phyloP scores from a whole-genome alignment of 805 yeast genomes.

The Myxozyma mucilagina region DNA sequence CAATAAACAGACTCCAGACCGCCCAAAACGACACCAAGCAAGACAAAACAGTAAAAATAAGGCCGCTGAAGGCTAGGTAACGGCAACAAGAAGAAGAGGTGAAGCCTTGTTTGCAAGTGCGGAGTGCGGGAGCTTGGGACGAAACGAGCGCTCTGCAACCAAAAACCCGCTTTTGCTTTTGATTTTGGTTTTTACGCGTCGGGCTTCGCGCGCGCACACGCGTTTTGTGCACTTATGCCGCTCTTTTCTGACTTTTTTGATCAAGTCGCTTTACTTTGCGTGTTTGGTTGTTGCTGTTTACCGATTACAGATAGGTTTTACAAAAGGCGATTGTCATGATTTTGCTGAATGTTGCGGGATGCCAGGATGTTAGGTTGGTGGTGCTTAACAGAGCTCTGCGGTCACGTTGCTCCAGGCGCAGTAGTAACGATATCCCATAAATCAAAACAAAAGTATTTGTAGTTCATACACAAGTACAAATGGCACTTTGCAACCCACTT shows the following conservation, averaged over 20 bases:
- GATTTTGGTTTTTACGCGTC: conserved; percentile 5
- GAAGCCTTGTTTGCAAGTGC: neutral
- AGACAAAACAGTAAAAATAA: neutral
- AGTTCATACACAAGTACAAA: too few species aligned
- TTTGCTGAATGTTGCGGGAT: too few species aligned
- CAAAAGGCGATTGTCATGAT: too few species aligned
- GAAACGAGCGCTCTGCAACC: conserved; percentile 3
- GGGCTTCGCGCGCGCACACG: conserved; percentile 1
- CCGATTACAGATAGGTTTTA: neutral
- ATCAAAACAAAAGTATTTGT: too few species aligned
- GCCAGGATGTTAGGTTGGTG: too few species aligned
- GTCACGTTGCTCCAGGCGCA: too few species aligned
- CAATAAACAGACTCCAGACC: neutral
- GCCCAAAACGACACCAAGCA: neutral
- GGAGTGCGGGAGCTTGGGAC: neutral
- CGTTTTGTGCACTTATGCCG: conserved; percentile 7
- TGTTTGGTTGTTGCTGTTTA: neutral
- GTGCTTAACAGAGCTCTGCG: too few species aligned
- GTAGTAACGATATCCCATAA: too few species aligned
- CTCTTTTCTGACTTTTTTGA: neutral
- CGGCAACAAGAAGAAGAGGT: neutral
- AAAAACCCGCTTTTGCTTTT: neutral
- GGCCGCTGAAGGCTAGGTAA: neutral
- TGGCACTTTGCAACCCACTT: too few species aligned
- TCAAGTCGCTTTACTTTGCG: neutral